These are phyloP conservation scores for Clarkia xantiana DNA, from an alignment of 345 rosid species.

Conservation along the genomic window DNA sequence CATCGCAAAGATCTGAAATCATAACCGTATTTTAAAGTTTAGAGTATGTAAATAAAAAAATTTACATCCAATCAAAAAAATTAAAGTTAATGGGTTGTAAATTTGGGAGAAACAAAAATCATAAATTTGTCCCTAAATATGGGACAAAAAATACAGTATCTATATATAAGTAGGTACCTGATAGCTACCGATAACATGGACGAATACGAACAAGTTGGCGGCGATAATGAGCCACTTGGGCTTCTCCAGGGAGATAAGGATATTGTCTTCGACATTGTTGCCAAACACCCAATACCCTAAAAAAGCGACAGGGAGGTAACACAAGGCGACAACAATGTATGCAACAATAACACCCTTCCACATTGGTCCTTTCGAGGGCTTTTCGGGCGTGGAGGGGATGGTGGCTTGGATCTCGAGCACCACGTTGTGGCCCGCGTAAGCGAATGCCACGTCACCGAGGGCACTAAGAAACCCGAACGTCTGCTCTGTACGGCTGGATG, in stretches of 20 bases:
- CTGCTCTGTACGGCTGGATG: slow-evolving; percentile 22
- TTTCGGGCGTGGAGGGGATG: slow-evolving; percentile 64
- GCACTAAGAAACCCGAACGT: slow-evolving; percentile 50
- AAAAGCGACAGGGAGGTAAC: slow-evolving; percentile 70
- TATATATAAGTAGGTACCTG: slow-evolving; percentile 28
- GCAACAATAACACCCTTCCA: slow-evolving; percentile 67
- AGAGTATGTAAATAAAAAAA: too few relatives aligned
- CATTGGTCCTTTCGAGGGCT: slow-evolving; percentile 78
- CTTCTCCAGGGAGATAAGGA: slow-evolving; percentile 48
- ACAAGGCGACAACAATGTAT: slow-evolving; percentile 47
- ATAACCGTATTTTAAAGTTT: too few relatives aligned
- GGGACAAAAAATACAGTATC: too few relatives aligned
- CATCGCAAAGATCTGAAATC: slow-evolving; percentile 39
- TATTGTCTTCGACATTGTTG: slow-evolving; percentile 43
- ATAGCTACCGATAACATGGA: slow-evolving; percentile 71
- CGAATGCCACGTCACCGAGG: slow-evolving; percentile 76
- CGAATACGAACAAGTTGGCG: slow-evolving; percentile 53
- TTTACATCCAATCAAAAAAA: too few relatives aligned
- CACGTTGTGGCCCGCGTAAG: slow-evolving; percentile 73
- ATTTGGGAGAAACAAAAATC: too few relatives aligned
- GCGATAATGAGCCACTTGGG: slow-evolving; percentile 50
- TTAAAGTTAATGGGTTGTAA: too few relatives aligned
- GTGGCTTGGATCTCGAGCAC: slow-evolving; percentile 86
- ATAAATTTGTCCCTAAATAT: too few relatives aligned
- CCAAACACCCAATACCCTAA: slow-evolving; percentile 51